phyloP scores from a whole-genome alignment of 331 rosid species.

The Quercus lobata region DNA sequence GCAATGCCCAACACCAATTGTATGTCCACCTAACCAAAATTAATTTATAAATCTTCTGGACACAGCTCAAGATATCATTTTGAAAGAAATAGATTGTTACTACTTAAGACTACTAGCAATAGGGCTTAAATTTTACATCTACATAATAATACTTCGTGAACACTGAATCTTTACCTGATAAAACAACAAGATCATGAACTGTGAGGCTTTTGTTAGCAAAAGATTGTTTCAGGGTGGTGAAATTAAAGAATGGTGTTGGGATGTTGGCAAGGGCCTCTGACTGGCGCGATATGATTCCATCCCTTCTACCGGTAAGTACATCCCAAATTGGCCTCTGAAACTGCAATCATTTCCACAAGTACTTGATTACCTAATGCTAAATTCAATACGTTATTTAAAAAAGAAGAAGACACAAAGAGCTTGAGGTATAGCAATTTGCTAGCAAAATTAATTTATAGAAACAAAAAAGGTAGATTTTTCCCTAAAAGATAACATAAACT shows the following conservation, averaged over 20 bases:
- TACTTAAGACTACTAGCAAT: too few relatives aligned
- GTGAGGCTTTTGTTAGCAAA: constrained; percentile 21
- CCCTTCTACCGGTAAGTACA: constrained; percentile 40
- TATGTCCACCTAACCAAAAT: constrained; percentile 24
- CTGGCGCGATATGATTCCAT: constrained; percentile 24
- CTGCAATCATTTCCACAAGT: neutral
- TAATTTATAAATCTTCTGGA: neutral
- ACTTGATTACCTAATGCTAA: neutral
- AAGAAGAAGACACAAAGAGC: too few relatives aligned
- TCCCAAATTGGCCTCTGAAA: constrained; percentile 18
- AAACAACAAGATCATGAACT: constrained; percentile 28
- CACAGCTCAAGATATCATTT: neutral
- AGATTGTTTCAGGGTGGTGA: constrained; percentile 18
- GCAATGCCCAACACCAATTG: constrained; percentile 43
- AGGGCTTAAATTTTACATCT: too few relatives aligned
- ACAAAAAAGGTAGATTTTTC: too few relatives aligned
- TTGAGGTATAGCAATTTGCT: too few relatives aligned
- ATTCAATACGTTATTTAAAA: too few relatives aligned
- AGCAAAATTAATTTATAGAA: too few relatives aligned
- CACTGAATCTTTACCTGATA: constrained; percentile 25
- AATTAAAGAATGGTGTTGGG: constrained; percentile 31
- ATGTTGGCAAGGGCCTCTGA: constrained; percentile 31
- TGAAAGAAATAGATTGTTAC: too few relatives aligned
- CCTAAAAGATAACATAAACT: too few relatives aligned
- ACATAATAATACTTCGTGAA: too few relatives aligned